A percentile compares a stretch with the other conserved stretches of the same genome.
Evolutionary conservation across 2,329 filamentous ascomycete genomes (phyloP).

Genomic region (Thelonectria olida): DNA sequence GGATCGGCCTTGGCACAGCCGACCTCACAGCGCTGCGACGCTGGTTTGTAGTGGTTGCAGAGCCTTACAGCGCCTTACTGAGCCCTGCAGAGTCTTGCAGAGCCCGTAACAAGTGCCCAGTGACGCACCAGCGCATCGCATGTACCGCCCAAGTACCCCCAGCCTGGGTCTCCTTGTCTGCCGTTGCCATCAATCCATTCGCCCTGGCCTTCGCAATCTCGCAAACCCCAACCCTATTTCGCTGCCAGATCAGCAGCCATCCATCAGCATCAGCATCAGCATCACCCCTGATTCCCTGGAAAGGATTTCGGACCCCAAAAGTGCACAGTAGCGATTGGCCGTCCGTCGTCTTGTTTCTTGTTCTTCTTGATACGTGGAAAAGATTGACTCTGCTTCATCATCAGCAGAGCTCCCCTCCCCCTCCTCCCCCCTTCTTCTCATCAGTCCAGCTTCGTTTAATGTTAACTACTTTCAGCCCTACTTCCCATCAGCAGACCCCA

Average conservation of each 20-base stretch:
- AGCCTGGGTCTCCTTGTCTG: not conserved
- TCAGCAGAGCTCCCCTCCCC: too few species aligned
- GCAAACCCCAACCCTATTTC: slow-evolving; percentile 24
- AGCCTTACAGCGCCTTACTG: not conserved
- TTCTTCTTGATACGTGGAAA: slow-evolving; percentile 3
- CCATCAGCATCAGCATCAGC: slow-evolving; percentile 3
- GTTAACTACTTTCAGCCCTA: slow-evolving; percentile 8
- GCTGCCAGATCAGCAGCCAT: slow-evolving; percentile 14
- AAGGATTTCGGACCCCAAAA: slow-evolving; percentile 8
- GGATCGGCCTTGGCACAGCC: not conserved
- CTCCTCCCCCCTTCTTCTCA: too few species aligned
- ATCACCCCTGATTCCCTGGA: slow-evolving; percentile 3
- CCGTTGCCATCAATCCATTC: slow-evolving; percentile 12
- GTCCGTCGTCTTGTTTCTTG: not conserved
- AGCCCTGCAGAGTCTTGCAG: too few species aligned
- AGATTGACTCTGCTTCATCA: slow-evolving; percentile 1
- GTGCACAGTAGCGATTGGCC: not conserved
- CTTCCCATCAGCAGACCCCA: slow-evolving; percentile 9
- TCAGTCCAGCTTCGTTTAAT: slow-evolving; percentile 6
- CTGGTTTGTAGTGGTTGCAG: not conserved
- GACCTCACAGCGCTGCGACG: not conserved
- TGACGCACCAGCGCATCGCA: not conserved
- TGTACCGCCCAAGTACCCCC: slow-evolving; percentile 1
- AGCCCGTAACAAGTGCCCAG: not conserved
- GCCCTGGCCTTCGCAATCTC: slow-evolving; percentile 22